Evolutionary conservation across 2,329 filamentous ascomycete species (phyloP), one percentile per base, ranked within the genome.

Genomic region (Colletotrichum neosansevieriae): DNA sequence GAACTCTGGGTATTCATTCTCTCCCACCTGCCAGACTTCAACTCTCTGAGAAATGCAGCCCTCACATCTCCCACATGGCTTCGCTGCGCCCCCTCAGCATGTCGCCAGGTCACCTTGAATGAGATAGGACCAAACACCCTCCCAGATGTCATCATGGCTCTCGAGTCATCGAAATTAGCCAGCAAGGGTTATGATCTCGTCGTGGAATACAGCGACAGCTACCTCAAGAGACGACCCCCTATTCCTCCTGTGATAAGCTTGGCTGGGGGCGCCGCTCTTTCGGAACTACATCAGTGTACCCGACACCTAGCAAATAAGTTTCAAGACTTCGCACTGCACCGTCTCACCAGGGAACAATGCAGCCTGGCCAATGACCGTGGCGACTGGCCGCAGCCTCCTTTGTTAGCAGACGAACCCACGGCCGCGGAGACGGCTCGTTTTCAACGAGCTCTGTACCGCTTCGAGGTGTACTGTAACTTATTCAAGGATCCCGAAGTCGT

Each of bases 401-500:
- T 32, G 2, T 34, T 54, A 11, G 17, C 47, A 11, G 36, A 45
- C 32, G 9, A 56, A 7, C 66, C 66, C 6, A 49, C 66, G 1
- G 42, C 47, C 7, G 17, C 32, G 2, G 66, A 68, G 34, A 21
- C 47, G 11, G 61, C 66, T 17, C 61, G 66, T 13, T 68, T 59
- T 15, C 61, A 65, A 24, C 57, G 66, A 56, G 54, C 66, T 12
- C 24, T 68, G 32, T 68, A 68, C 36, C 66, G 66, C 3, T 68
- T 66, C 15, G 66, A 68, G 36, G 24, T 66, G 5, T 68, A 68
- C 7, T 66, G 66, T 40, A 65, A 64, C 21, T 40, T 68, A 0
- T 68, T 68, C 24, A 68, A 66, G 17, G 49, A 68, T 12, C 66
- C 66, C 3, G 66, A 68, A 24, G 66, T 68, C 4, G 66, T 68